These are phyloP conservation scores for Fraxinus cuspidata DNA, from an alignment of 257 asterid genomes.

Conservation along the genomic window DNA sequence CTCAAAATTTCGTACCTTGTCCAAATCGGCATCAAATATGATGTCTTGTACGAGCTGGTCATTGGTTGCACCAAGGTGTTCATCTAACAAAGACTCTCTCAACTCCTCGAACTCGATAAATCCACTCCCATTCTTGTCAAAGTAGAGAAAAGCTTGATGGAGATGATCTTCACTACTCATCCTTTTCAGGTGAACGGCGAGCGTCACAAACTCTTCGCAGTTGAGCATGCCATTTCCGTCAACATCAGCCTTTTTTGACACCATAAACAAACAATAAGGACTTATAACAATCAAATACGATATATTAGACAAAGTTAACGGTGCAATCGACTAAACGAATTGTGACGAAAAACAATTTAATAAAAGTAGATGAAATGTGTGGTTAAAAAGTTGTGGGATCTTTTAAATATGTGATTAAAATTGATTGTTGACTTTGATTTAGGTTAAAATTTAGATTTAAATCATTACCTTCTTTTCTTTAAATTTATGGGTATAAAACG, in stretches of 20 bases:
- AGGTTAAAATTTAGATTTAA: too few relatives aligned
- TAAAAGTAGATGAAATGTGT: too few relatives aligned
- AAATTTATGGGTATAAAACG: too few relatives aligned
- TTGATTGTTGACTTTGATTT: too few relatives aligned
- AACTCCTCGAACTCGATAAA: conserved; percentile 81
- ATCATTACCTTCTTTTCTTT: too few relatives aligned
- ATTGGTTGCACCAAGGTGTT: conserved; percentile 44
- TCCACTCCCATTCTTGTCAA: conserved; percentile 71
- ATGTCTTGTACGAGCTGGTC: conserved; percentile 70
- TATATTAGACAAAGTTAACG: background rate
- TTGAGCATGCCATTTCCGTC: conserved; percentile 73
- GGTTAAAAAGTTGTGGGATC: too few relatives aligned
- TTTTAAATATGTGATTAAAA: too few relatives aligned
- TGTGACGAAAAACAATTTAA: background rate
- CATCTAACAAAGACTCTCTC: conserved; percentile 57
- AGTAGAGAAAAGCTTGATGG: conserved; percentile 53
- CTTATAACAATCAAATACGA: background rate
- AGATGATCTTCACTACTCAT: conserved; percentile 66
- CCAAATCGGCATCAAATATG: conserved; percentile 75
- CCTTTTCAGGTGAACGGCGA: conserved; percentile 70
- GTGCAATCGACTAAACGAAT: background rate
- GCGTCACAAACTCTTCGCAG: conserved; percentile 68
- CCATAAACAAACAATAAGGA: background rate
- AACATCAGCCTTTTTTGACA: conserved; percentile 49
- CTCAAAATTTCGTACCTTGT: conserved; percentile 57